Evolutionary conservation across 2,329 filamentous ascomycete genomes (phyloP).

Genomic region (Scorias spongiosa): DNA sequence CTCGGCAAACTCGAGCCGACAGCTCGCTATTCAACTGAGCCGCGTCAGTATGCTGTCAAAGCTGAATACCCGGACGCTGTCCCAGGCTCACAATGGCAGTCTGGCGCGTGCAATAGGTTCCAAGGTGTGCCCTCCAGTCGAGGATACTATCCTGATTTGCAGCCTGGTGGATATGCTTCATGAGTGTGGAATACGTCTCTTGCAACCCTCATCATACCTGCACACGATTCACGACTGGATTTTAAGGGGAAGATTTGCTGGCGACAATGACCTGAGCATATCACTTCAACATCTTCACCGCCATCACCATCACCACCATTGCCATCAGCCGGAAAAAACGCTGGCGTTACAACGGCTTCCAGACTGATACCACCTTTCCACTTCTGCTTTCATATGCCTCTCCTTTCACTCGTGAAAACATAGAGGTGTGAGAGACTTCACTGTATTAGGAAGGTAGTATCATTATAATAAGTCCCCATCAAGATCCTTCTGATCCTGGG

Average conservation of each 20-base stretch:
- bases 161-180: constrained; percentile 18
- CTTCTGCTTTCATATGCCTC: not conserved
- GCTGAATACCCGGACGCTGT: constrained; percentile 25
- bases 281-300: not conserved
- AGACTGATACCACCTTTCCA: not conserved
- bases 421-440: not conserved
- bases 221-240: not conserved
- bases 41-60: constrained; percentile 24
- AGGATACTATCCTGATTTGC: constrained; percentile 31
- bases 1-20: constrained; percentile 17
- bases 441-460: not conserved
- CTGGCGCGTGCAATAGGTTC: constrained; percentile 27
- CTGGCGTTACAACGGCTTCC: not conserved
- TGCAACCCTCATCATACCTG: not conserved
- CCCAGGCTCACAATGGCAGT: constrained; percentile 20
- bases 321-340: not conserved
- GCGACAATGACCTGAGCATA: not conserved
- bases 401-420: not conserved
- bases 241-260: not conserved
- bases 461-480: not conserved
- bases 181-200: not conserved
- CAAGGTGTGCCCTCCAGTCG: constrained; percentile 32
- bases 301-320: not conserved
- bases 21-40: constrained; percentile 15
- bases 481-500: not conserved